Base-by-base conservation (phyloP, 192 early-diverging fungal species). In the Geranomyces michiganensis region DNA sequence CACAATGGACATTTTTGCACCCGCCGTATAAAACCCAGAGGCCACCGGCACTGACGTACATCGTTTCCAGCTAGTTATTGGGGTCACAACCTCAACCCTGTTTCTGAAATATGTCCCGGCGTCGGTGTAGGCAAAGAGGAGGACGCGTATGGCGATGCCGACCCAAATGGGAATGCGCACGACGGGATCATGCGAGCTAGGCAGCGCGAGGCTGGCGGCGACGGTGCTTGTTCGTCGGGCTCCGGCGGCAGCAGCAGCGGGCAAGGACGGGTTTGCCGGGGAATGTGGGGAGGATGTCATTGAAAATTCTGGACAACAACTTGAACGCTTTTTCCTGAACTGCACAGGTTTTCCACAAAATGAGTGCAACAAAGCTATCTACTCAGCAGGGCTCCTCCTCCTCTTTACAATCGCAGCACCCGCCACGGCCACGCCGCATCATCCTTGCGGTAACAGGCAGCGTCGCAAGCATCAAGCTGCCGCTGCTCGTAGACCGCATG, bases 391-490 rank as follows among this genome's bases (percentile, higher is more conserved):
- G 36, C 36, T 41, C 36, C 36, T 41, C 36, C 5, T 41, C 36
- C 36, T 41, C 36, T 3, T 10, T 41, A 53, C 15, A 47, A 47
- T 19, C 46, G 46, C n/a, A 3, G 21, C 51, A 2, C 26, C 17
- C 31, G 58, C 68, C 55, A 22, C 56, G 68, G 14, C 68, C 68
- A 14, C 61, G 46, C 21, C 72, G 72, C 56, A 81, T 97, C 27
- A 84, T 97, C 3, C 79, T 97, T 43, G 93, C 87, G 7, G 86
- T 89, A 0, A 95, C 96, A 0, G 96, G 96, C 33, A 94, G 92
- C 70, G 94, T 97, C 15, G 94, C 96, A 14, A 90, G 89, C 68
- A 85, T 97, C 61, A 97, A 97, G 76, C 78, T 97, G 29, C 92
- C 94, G 14, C 62, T 82, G 29, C 86, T 97, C 15, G 89, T 93